These are phyloP conservation scores for Setaria italica DNA, from an alignment of 202 grass and related monocot genomes.

Conservation along the genomic window DNA sequence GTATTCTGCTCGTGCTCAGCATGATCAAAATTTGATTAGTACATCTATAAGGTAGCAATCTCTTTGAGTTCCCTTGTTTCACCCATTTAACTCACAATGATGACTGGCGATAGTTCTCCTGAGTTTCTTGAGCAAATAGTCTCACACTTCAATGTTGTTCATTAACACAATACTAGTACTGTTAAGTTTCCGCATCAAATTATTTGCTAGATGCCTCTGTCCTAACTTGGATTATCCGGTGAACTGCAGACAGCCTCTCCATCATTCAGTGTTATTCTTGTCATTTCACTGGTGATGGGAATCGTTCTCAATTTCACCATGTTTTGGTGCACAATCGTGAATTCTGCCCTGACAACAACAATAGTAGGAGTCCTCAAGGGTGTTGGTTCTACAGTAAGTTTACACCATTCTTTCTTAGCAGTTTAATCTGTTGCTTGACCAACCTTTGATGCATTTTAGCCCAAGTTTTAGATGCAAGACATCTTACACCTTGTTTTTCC, in stretches of 20 bases:
- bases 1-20: constrained; percentile 19
- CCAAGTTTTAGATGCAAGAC: not conserved
- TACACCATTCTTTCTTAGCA: not conserved
- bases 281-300: constrained; percentile 84
- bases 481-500: not conserved
- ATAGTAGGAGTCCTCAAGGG: constrained; percentile 98
- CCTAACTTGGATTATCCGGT: constrained; percentile 10
- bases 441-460: not conserved
- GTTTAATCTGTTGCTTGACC: not conserved
- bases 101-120: not conserved
- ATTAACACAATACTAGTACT: constrained; percentile 2
- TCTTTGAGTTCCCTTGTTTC: constrained; percentile 1
- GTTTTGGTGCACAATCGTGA: constrained; percentile 97
- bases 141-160: not conserved
- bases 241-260: constrained; percentile 62
- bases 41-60: not conserved
- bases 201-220: constrained; percentile 2
- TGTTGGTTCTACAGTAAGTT: constrained; percentile 83
- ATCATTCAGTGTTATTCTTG: constrained; percentile 69
- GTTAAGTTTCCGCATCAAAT: not conserved
- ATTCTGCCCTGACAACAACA: constrained; percentile 95
- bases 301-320: constrained; percentile 92
- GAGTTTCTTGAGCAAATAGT: constrained; percentile 1
- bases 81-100: not conserved
- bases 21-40: constrained; percentile 13